Percentiles rank a stretch among this genome's conserved stretches.
Evolutionary conservation across 2,329 filamentous ascomycete genomes (phyloP).

Genomic region (Trichophyton equinum): DNA sequence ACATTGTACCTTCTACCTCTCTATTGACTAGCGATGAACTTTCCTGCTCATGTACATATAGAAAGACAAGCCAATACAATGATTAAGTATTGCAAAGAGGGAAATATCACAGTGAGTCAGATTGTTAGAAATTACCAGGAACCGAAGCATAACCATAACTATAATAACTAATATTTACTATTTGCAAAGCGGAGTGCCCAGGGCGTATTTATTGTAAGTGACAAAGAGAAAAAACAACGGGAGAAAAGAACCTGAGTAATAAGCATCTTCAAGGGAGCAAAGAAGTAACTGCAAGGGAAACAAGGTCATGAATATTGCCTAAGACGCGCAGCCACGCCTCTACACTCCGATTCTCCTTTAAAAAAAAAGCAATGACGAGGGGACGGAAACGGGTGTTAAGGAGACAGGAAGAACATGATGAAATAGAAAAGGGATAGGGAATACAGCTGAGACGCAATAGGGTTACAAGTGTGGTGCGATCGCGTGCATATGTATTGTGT

Average conservation of each 20-base stretch:
- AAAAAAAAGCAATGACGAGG: slow-evolving; percentile 6
- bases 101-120: not conserved
- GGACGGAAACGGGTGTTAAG: slow-evolving; percentile 5
- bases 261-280: slow-evolving; percentile 1
- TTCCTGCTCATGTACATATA: not conserved
- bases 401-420: not conserved
- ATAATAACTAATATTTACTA: slow-evolving; percentile 1
- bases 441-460: not conserved
- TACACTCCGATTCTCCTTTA: slow-evolving; percentile 10
- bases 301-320: slow-evolving; percentile 8
- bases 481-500: not conserved
- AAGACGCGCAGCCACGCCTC: slow-evolving; percentile 12
- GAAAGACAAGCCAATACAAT: not conserved
- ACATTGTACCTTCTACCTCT: not conserved
- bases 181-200: not conserved
- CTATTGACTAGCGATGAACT: not conserved
- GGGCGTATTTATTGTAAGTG: not conserved
- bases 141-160: not conserved
- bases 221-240: not conserved
- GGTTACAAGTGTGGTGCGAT: not conserved
- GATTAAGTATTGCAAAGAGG: not conserved
- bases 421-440: not conserved
- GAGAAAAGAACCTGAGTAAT: not conserved
- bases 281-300: not conserved
- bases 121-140: not conserved